A percentile compares a stretch with the other conserved stretches of the same genome.
Conservation (phyloP, 805 yeast species). For the Debaryomyces maramus region DNA sequence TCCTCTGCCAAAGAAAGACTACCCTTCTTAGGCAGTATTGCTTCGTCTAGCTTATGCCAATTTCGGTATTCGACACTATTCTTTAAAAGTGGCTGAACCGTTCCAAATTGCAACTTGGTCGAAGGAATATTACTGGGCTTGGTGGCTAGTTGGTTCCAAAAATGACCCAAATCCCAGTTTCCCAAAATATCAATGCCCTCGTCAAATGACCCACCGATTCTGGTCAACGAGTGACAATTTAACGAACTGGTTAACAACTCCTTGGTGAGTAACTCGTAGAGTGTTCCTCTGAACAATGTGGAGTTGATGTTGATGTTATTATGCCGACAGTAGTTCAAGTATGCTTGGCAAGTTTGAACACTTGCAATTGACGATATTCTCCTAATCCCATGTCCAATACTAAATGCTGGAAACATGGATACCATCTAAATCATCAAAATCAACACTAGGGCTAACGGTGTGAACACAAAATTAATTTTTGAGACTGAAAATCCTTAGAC, state of each 20-base stretch:
- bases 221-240: slow-evolving; percentile 35
- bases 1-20: slow-evolving; percentile 25
- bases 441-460: no score
- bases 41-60: slow-evolving; percentile 1
- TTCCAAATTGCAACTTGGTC: slow-evolving; percentile 1
- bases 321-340: slow-evolving; percentile 27
- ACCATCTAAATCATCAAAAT: no score
- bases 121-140: neutral
- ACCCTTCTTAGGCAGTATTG: neutral
- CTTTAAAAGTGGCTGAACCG: slow-evolving; percentile 15
- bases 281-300: slow-evolving; percentile 53
- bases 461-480: no score
- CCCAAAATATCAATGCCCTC: slow-evolving; percentile 59
- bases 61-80: slow-evolving; percentile 17
- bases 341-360: slow-evolving; percentile 27
- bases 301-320: slow-evolving; percentile 26
- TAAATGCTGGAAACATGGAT: neutral
- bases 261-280: slow-evolving; percentile 51
- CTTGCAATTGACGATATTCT: slow-evolving; percentile 1
- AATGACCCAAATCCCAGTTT: slow-evolving; percentile 43
- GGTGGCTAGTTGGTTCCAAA: slow-evolving; percentile 14
- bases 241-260: slow-evolving; percentile 39
- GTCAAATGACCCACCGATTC: slow-evolving; percentile 58
- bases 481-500: no score
- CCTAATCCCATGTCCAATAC: neutral